Evolutionary conservation across 2,329 filamentous ascomycete species (phyloP), one percentile per base, ranked within the genome.

Genomic region (Fusarium zealandicum): DNA sequence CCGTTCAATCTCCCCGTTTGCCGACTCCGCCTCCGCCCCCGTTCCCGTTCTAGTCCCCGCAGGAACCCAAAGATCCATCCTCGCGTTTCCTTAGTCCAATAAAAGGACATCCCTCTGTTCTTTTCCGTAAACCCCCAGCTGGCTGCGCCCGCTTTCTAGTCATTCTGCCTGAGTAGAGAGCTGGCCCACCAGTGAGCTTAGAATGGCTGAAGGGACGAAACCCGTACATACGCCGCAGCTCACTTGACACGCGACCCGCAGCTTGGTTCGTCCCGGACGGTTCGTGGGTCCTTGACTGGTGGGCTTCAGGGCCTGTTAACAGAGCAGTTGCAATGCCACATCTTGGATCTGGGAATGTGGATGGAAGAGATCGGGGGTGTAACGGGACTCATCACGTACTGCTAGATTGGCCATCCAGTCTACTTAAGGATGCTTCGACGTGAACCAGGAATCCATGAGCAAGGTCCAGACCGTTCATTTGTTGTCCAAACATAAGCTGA

Each of bases 181-280:
- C 51, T 54, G 43, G 52, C 50, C 59, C 57, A 57, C 52, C 43
- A 42, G 57, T 59, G 54, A 57, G 55, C 39, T 59, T 57, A 52
- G 38, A 44, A 54, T 58, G 57, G 52, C 56, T 54, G 57, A 46
- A 64, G 37, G 57, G 63, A 57, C 66, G 47, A 69, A 54, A 60
- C 56, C 65, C 64, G 48, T 61, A 70, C 68, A 70, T 69, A 51
- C 61, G 64, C 63, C 64, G 64, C 58, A 68, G 59, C 68, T 70
- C 67, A 70, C 67, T 70, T 70, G 68, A 70, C 67, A 56, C 57
- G 51, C 59, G 59, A 61, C 56, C 54, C 58, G 51, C 55, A 41
- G 59, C 64, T 63, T 62, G 55, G 55, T 53, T 63, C 51, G 51
- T 49, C 36, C 13, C 37, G 28, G 47, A 57, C 57, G 54, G 61